Conservation (phyloP, 192 early-diverging fungal genomes). For the Mortierella alpina region DNA sequence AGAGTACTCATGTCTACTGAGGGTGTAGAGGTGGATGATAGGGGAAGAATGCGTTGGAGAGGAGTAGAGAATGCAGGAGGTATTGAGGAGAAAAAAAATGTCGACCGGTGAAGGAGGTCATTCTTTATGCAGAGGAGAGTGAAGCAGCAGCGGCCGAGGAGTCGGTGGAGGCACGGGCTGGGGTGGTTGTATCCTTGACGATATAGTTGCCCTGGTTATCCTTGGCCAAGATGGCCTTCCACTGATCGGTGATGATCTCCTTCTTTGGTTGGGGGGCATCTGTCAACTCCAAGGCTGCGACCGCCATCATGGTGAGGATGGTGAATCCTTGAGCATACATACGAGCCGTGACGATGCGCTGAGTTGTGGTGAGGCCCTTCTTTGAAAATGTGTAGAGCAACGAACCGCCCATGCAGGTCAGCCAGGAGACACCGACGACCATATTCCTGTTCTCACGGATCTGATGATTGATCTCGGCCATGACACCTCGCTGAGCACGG, state of each 20-base stretch:
- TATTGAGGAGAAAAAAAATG: background rate
- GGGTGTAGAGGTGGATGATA: background rate
- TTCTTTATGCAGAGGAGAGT: slow-evolving; percentile 7
- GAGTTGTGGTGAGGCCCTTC: slow-evolving; percentile 47
- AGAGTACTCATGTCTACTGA: background rate
- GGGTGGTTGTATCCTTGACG: slow-evolving; percentile 26
- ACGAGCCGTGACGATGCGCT: slow-evolving; percentile 53
- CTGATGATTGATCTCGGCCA: slow-evolving; percentile 40
- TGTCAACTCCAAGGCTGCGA: slow-evolving; percentile 45
- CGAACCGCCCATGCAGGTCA: slow-evolving; percentile 46
- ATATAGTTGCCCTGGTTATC: slow-evolving; percentile 46
- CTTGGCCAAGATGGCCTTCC: slow-evolving; percentile 53
- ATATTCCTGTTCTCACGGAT: slow-evolving; percentile 50
- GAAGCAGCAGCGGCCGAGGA: slow-evolving; percentile 3
- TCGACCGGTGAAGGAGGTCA: background rate
- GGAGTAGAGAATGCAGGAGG: background rate
- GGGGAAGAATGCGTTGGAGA: too few relatives aligned
- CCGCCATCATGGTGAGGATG: slow-evolving; percentile 45
- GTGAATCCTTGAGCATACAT: slow-evolving; percentile 54
- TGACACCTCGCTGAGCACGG: slow-evolving; percentile 34
- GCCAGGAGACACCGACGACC: slow-evolving; percentile 49
- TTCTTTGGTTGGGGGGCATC: slow-evolving; percentile 23
- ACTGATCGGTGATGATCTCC: slow-evolving; percentile 38
- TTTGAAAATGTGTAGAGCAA: slow-evolving; percentile 45
- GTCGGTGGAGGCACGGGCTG: background rate